Percentiles rank a stretch among this genome's conserved stretches.
Evolutionary conservation across 306 rosid genomes (phyloP).

Genomic region (Acacia melanoxylon): DNA sequence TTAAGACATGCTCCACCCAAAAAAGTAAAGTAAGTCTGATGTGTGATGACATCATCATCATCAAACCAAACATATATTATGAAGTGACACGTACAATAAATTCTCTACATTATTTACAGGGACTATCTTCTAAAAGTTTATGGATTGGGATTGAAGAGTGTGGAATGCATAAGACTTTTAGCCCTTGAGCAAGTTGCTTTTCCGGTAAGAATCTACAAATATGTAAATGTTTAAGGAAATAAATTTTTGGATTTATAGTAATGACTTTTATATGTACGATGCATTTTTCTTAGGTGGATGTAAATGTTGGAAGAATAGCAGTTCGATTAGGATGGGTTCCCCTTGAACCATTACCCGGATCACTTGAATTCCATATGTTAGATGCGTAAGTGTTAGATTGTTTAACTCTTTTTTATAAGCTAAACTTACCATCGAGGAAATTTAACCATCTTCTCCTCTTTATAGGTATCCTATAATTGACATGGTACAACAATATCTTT

Average conservation of each 20-base stretch:
- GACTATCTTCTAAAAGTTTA: conserved; percentile 49
- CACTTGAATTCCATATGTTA: conserved; percentile 55
- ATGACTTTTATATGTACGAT: neutral
- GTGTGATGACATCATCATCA: neutral
- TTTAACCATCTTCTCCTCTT: neutral
- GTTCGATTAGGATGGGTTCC: conserved; percentile 93
- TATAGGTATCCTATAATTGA: conserved; percentile 58
- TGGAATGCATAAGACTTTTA: conserved; percentile 78
- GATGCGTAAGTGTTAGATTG: conserved; percentile 44
- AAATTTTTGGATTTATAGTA: neutral
- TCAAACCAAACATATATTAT: neutral
- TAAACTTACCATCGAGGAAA: neutral
- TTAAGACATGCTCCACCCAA: conserved; percentile 57
- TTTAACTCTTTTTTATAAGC: neutral
- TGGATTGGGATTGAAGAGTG: conserved; percentile 79
- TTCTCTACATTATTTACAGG: conserved; percentile 34
- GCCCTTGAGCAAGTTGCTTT: conserved; percentile 61
- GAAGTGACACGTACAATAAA: neutral
- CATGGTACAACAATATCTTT: conserved; percentile 68
- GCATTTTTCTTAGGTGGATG: conserved; percentile 58
- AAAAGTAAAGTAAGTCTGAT: conserved; percentile 41
- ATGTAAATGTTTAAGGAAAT: neutral
- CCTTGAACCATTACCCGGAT: conserved; percentile 64
- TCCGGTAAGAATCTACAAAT: conserved; percentile 46
- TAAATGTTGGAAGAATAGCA: conserved; percentile 76